These are phyloP conservation scores for Grosmannia serpens DNA, from an alignment of 2,329 filamentous ascomycete species.

Conservation along the genomic window DNA sequence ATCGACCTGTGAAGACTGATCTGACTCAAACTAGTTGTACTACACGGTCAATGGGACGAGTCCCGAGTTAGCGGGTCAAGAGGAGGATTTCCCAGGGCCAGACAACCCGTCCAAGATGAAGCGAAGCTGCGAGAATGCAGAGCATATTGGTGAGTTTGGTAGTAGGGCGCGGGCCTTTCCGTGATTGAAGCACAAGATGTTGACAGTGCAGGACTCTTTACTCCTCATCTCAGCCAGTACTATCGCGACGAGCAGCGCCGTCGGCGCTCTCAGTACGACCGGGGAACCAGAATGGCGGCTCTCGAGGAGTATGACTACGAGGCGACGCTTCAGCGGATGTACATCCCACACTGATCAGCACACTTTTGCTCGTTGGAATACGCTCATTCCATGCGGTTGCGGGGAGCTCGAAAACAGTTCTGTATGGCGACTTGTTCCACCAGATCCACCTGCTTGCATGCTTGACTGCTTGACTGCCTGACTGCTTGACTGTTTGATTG, in stretches of 20 bases:
- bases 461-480: neutral
- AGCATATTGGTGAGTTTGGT: constrained; percentile 57
- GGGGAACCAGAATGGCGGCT: constrained; percentile 63
- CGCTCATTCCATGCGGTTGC: neutral
- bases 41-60: constrained; percentile 36
- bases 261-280: constrained; percentile 67
- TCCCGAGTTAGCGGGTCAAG: constrained; percentile 49
- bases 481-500: neutral
- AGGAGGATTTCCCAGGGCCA: constrained; percentile 64
- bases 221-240: constrained; percentile 64
- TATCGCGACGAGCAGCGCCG: constrained; percentile 65
- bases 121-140: constrained; percentile 76
- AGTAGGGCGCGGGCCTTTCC: too few relatives aligned
- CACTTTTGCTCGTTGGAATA: constrained; percentile 2
- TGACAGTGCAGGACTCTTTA: constrained; percentile 55
- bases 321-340: constrained; percentile 24
- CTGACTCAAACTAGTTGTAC: constrained; percentile 32
- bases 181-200: neutral
- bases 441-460: neutral
- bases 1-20: neutral
- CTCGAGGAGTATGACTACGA: constrained; percentile 51
- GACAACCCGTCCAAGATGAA: constrained; percentile 85
- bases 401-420: neutral
- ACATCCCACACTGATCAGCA: constrained; percentile 13
- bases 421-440: neutral